Base-by-base conservation (phyloP, 805 yeast species). In the Saccharomyces jurei region DNA sequence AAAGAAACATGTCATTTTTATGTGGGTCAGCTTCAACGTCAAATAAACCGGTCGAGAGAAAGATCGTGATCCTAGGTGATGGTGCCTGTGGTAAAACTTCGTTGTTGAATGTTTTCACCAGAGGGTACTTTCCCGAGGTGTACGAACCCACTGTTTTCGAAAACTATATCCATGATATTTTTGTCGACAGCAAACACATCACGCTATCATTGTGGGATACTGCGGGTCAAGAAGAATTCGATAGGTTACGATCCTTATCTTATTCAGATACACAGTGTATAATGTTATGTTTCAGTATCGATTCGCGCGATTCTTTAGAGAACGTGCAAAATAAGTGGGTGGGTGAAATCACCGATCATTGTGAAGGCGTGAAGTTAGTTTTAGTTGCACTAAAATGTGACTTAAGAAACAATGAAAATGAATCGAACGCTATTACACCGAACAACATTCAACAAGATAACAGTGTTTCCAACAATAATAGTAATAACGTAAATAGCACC, bases 61-160 rank as follows among this genome's bases (percentile, higher is more conserved):
- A 91, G 70, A 89, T 91, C 53, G 98, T 91, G 63, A 91, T 91
- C 58, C 77, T 92, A 28, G 98, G 98, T 51, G 97, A 92, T 73
- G 97, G 98, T 81, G 97, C 98, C 25, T 92, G 97, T 76, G 99
- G 99, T 72, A 92, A 92, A 71, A 92, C 99, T 2, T 91, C 97
- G 10, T 77, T 94, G 53, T 77, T 92, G 66, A 94, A 92, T 69
- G 97, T 94, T 59, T 94, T 92, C 74, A 94, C 99, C 5, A 78
- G 97, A 63, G 99, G 99, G 1, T 94, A 92, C 71, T 92, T 92
- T 75, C 98, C 98, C 8, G 97, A 94, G 69, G 98, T 92, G 22
- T 92, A 92, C 71, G 99, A 91, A 68, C 99, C 99, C 27, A 92
- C 99, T 0, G 97, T 92, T 41, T 92, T 94, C 72, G 98, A 92